A percentile compares a stretch with the other conserved stretches of the same genome.
These are phyloP conservation scores for Phytophthora pluvialis DNA, from an alignment of 352 stramenopile genomes.

Conservation along the genomic window DNA sequence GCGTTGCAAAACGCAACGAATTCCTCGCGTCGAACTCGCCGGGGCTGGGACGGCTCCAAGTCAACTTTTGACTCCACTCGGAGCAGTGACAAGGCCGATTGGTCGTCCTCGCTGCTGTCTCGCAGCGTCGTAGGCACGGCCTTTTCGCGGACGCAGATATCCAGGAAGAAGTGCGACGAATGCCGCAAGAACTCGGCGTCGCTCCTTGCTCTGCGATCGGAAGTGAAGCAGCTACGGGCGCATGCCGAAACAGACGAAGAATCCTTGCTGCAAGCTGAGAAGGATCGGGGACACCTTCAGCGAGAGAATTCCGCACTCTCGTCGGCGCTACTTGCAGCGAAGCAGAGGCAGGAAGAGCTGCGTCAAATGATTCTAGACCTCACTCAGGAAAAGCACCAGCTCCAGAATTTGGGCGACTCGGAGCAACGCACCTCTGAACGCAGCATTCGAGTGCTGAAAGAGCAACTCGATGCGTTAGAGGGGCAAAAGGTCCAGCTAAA, in stretches of 20 bases:
- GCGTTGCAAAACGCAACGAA: conserved; percentile 31
- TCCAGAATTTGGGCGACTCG: conserved; percentile 49
- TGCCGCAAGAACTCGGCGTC: conserved; percentile 44
- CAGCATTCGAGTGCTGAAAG: conserved; percentile 38
- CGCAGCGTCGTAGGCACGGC: conserved; percentile 36
- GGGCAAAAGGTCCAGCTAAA: conserved; percentile 39
- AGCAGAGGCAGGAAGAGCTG: conserved; percentile 66
- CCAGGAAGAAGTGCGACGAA: conserved; percentile 44
- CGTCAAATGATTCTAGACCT: conserved; percentile 51
- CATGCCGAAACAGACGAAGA: conserved; percentile 52
- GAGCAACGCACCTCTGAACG: conserved; percentile 42
- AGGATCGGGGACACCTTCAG: conserved; percentile 46
- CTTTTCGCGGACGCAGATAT: conserved; percentile 39
- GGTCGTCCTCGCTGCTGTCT: conserved; percentile 30
- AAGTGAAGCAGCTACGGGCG: conserved; percentile 54
- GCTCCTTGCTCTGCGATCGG: conserved; percentile 51
- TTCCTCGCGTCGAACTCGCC: conserved; percentile 10
- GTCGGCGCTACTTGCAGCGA: conserved; percentile 46
- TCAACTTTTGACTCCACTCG: conserved; percentile 54
- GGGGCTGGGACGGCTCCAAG: conserved; percentile 38
- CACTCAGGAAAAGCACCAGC: conserved; percentile 57
- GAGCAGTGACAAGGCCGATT: conserved; percentile 39
- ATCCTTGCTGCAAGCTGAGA: conserved; percentile 51
- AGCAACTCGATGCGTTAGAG: conserved; percentile 43
- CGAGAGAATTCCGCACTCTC: conserved; percentile 56